Conservation (phyloP, 352 stramenopile species). For the Phytophthora kernoviae region DNA sequence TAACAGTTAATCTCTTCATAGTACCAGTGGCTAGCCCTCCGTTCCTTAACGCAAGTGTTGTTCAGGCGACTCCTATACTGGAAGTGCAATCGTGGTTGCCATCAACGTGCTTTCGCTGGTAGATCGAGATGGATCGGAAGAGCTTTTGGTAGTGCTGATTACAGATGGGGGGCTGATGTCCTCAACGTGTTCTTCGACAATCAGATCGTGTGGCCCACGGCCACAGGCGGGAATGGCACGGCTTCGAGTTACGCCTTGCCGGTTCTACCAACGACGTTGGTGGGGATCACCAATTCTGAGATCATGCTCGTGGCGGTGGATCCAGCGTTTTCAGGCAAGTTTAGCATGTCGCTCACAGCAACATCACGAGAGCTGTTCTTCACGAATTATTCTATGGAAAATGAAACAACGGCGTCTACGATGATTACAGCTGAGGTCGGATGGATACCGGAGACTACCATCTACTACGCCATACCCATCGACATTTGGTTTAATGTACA, state of each 20-base stretch:
- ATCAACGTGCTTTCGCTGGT: slow-evolving; percentile 14
- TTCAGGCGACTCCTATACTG: background rate
- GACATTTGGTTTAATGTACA: slow-evolving; percentile 22
- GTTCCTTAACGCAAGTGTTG: slow-evolving; percentile 5
- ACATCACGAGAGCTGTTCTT: slow-evolving; percentile 26
- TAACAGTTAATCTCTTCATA: slow-evolving; percentile 27
- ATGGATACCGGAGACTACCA: slow-evolving; percentile 11
- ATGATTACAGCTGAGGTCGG: slow-evolving; percentile 14
- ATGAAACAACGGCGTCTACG: slow-evolving; percentile 10
- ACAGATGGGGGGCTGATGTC: background rate
- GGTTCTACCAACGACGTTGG: slow-evolving; percentile 4
- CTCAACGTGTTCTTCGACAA: slow-evolving; percentile 27
- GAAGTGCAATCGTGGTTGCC: slow-evolving; percentile 16
- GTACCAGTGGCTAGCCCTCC: slow-evolving; percentile 21
- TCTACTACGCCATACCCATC: slow-evolving; percentile 15
- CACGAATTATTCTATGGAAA: no score
- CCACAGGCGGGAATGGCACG: background rate
- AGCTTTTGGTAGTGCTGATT: slow-evolving; percentile 16
- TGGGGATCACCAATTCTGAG: slow-evolving; percentile 14
- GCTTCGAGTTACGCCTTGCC: slow-evolving; percentile 13
- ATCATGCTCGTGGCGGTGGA: slow-evolving; percentile 20
- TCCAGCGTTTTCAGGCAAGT: background rate
- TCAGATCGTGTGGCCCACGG: slow-evolving; percentile 2
- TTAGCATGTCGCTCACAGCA: slow-evolving; percentile 17
- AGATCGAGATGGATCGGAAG: slow-evolving; percentile 29